Evolutionary conservation across 2,329 filamentous ascomycete species (phyloP).

Genomic region (Penicillium sp.): DNA sequence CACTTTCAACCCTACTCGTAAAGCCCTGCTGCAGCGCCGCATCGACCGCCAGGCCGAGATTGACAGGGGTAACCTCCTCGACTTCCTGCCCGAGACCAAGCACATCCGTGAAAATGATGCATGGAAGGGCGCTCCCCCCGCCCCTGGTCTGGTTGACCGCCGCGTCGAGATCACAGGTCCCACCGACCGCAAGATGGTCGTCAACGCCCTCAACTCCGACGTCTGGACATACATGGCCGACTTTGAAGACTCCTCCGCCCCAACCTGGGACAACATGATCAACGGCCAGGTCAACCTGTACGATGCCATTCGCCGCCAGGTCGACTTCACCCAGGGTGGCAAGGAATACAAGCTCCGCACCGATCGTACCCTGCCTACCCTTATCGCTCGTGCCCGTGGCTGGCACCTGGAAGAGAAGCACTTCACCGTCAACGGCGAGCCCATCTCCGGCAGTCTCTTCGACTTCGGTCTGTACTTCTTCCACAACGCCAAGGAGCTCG

Average conservation of each 20-base stretch:
- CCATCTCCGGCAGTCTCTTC: conserved; percentile 88
- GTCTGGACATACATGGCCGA: conserved; percentile 99
- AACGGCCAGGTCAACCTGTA: conserved; percentile 97
- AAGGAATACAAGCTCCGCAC: conserved; percentile 98
- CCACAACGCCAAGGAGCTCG: conserved; percentile 90
- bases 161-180: conserved; percentile 96
- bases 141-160: conserved; percentile 88
- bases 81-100: conserved; percentile 94
- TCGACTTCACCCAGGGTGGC: conserved; percentile 92
- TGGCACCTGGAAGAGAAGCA: conserved; percentile 99
- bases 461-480: conserved; percentile 99
- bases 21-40: conserved; percentile 83
- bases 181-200: conserved; percentile 98
- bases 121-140: conserved; percentile 90
- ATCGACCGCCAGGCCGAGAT: conserved; percentile 86
- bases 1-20: conserved; percentile 87
- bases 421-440: conserved; percentile 90
- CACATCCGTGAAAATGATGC: conserved; percentile 91
- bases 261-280: conserved; percentile 99
- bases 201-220: conserved; percentile 92
- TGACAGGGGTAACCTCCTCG: conserved; percentile 81
- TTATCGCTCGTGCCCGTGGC: conserved; percentile 91
- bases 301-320: conserved; percentile 87
- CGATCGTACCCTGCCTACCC: conserved; percentile 79
- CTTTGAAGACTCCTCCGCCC: conserved; percentile 94